phyloP scores from a whole-genome alignment of 1,284 basidiomycete genomes.

The Cystobasidiaceae sp. region DNA sequence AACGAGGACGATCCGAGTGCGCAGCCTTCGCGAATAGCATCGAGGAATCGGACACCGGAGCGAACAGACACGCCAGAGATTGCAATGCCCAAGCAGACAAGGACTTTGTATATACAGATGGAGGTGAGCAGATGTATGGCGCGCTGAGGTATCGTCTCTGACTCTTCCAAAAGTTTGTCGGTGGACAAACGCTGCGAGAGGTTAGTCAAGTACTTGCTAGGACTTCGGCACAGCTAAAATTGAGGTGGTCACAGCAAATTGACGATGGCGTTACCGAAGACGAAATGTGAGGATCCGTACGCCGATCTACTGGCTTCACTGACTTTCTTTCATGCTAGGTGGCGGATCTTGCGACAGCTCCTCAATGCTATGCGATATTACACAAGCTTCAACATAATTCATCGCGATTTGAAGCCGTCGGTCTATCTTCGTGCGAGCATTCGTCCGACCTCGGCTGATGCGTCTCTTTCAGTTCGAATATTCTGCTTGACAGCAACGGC shows the following conservation, averaged over 20 bases:
- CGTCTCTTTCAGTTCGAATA: constrained; percentile 38
- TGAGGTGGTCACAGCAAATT: constrained; percentile 35
- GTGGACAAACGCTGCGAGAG: constrained; percentile 31
- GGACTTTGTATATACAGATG: constrained; percentile 42
- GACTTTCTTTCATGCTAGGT: constrained; percentile 14
- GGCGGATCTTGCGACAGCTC: constrained; percentile 40
- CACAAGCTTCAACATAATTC: constrained; percentile 39
- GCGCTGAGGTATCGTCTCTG: not conserved
- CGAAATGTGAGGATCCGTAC: constrained; percentile 26
- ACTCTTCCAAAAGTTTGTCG: constrained; percentile 26
- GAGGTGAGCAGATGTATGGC: not conserved
- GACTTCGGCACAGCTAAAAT: constrained; percentile 20
- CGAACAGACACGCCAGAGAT: not conserved
- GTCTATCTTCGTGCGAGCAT: not conserved
- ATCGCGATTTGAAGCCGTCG: constrained; percentile 41
- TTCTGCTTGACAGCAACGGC: constrained; percentile 40
- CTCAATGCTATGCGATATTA: constrained; percentile 42
- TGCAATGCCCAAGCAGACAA: constrained; percentile 15
- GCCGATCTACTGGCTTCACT: too few species aligned
- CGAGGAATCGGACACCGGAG: constrained; percentile 15
- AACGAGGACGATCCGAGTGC: constrained; percentile 40
- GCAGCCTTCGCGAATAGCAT: constrained; percentile 9
- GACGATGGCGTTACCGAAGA: constrained; percentile 41
- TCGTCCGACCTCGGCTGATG: not conserved
- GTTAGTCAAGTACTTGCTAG: not conserved